A percentile compares a stretch with the other conserved stretches of the same genome.
Evolutionary conservation across 495 filamentous ascomycete species (phyloP).

Genomic region (Pyrenula massariospora): DNA sequence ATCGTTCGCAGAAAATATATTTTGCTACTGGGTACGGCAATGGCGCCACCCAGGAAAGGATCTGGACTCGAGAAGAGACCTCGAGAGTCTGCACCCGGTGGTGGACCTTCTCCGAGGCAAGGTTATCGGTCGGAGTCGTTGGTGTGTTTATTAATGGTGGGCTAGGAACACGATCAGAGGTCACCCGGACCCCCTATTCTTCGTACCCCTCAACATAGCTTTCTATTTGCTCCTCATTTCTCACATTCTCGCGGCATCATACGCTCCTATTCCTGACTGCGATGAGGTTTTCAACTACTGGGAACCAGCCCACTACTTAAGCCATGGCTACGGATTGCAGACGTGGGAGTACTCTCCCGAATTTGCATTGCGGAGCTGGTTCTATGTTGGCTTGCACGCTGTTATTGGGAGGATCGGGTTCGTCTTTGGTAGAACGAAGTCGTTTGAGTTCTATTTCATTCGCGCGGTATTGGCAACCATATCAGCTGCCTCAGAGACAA

Average conservation of each 20-base stretch:
- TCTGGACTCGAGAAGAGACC: not conserved
- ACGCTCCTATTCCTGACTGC: conserved; percentile 91
- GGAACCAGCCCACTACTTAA: conserved; percentile 93
- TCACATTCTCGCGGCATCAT: conserved; percentile 67
- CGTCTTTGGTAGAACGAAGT: conserved; percentile 45
- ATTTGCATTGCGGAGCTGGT: conserved; percentile 92
- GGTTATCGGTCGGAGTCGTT: too few relatives aligned
- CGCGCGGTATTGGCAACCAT: conserved; percentile 59
- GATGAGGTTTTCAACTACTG: conserved; percentile 99
- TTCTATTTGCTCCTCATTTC: conserved; percentile 68
- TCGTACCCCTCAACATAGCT: conserved; percentile 56
- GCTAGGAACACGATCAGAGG: not conserved
- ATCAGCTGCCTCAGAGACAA: conserved; percentile 71
- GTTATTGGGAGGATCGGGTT: conserved; percentile 52
- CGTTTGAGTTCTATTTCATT: conserved; percentile 76
- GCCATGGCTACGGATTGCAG: conserved; percentile 85
- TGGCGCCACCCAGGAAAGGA: not conserved
- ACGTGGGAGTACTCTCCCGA: conserved; percentile 99
- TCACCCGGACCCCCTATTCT: conserved; percentile 33
- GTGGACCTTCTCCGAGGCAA: not conserved
- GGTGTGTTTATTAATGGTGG: too few relatives aligned
- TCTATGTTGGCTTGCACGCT: conserved; percentile 81
- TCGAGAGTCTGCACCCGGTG: not conserved
- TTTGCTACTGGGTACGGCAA: too few relatives aligned
- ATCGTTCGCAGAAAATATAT: too few relatives aligned